Evolutionary conservation across 176 grass and related monocot species (phyloP).

Genomic region (Zoysia pacifica): DNA sequence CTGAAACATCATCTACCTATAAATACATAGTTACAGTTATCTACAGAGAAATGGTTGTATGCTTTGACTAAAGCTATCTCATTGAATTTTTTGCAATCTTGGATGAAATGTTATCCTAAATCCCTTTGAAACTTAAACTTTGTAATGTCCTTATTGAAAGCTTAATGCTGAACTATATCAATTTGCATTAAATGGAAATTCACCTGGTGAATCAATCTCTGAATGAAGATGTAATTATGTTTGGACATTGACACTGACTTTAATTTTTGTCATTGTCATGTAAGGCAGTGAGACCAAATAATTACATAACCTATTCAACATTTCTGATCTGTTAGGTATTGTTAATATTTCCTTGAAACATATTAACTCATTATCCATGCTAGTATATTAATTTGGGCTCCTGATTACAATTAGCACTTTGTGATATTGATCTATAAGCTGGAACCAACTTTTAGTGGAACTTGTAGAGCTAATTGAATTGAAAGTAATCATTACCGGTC

Average conservation of each 20-base stretch:
- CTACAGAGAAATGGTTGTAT: slow-evolving; percentile 1
- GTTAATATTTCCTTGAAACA: slow-evolving; percentile 27
- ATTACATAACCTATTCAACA: background rate
- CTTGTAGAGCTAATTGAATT: background rate
- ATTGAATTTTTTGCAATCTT: slow-evolving; percentile 20
- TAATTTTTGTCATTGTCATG: slow-evolving; percentile 14
- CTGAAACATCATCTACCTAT: slow-evolving; percentile 12
- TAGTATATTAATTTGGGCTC: slow-evolving; percentile 9
- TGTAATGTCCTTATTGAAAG: background rate
- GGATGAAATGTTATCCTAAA: slow-evolving; percentile 14
- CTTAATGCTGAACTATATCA: slow-evolving; percentile 17
- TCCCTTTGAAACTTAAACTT: slow-evolving; percentile 16
- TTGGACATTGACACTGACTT: background rate
- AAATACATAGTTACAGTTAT: background rate
- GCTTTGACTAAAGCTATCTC: background rate
- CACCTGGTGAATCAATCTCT: slow-evolving; percentile 3
- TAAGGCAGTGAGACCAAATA: slow-evolving; percentile 6
- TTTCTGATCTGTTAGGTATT: slow-evolving; percentile 10
- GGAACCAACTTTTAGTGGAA: background rate
- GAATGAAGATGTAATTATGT: slow-evolving; percentile 22
- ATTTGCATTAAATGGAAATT: slow-evolving; percentile 8
- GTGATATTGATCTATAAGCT: background rate
- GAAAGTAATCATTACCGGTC: too few relatives aligned
- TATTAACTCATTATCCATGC: background rate
- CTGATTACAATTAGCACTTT: background rate